These are phyloP conservation scores for Lippia alba DNA, from an alignment of 305 asterid genomes.

Conservation along the genomic window DNA sequence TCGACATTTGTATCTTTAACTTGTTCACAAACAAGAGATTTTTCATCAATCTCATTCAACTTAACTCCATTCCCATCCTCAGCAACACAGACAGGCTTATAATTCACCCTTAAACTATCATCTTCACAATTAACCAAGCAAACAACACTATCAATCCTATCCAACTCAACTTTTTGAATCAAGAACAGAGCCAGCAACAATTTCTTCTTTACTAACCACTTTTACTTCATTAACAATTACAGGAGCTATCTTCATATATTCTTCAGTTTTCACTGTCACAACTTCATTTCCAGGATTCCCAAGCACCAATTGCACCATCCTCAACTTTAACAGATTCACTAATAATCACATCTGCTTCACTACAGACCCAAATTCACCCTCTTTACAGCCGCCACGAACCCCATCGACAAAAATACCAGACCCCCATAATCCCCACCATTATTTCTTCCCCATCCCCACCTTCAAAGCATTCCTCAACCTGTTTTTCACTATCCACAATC, in stretches of 20 bases:
- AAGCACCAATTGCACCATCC: conserved; percentile 29
- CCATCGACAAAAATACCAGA: conserved; percentile 86
- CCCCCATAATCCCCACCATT: conserved; percentile 82
- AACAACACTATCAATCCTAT: conserved; percentile 16
- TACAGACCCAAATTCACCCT: conserved; percentile 37
- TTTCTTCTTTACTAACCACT: conserved; percentile 28
- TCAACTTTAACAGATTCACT: conserved; percentile 35
- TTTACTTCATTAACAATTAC: conserved; percentile 36
- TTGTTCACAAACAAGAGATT: conserved; percentile 39
- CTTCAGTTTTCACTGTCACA: conserved; percentile 28
- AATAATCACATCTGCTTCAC: conserved; percentile 28
- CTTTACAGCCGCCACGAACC: conserved; percentile 48
- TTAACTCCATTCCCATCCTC: conserved; percentile 36
- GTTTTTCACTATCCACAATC: too few relatives aligned
- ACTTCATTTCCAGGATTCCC: neutral
- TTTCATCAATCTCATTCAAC: conserved; percentile 15
- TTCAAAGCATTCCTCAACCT: too few relatives aligned
- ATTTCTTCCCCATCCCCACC: conserved; percentile 45
- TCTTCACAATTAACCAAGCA: too few relatives aligned
- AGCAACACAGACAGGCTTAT: conserved; percentile 28
- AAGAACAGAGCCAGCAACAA: conserved; percentile 29
- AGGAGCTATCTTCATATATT: conserved; percentile 31
- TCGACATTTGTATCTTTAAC: conserved; percentile 48
- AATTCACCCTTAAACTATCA: conserved; percentile 28
- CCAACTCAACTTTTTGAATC: conserved; percentile 13